Evolutionary conservation across 768 basidiomycete genomes (phyloP), one percentile per base, ranked within the genome.

Genomic region (Infundibulicybe gibba): DNA sequence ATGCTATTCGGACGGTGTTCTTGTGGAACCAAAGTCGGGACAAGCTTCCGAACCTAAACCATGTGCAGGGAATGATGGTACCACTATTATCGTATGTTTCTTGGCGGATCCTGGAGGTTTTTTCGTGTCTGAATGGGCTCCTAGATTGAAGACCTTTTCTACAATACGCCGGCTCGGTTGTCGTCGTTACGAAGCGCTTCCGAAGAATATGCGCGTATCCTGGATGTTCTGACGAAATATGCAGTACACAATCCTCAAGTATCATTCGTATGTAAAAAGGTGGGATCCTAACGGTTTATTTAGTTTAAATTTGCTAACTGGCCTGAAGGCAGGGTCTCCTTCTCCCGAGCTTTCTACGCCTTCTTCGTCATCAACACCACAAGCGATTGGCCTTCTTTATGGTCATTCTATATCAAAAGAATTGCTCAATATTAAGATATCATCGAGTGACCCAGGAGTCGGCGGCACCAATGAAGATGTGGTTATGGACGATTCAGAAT

Each of bases 91-190:
- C 2, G 94, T 92, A 57, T 43, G 79, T 10, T 10, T 10, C 17
- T 25, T 25, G 25, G 35, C 10, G 35, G 17, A 38, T 38, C 10
- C 35, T 14, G 17, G 4, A 3, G 14, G 3, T 19, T 38, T 3
- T 3, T 38, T 14, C n/a, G 6, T n/a, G 10, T 16, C 6, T 14
- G 11, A 50, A 44, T 50, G 32, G 45, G 46, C 31, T 5, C 33
- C 1, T 53, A 97, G 94, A 93, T 94, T 19, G 93, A 97, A 64
- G 90, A 97, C 59, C 71, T 99, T 21, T 99, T 99, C 61, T 94
- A 90, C 64, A 97, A 95, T 54, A 90, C 84, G 0, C 92, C 94
- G 0, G 83, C 87, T 2, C 86, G 97, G 40, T 77, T 94, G 17
- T 83, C 90, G 3, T 88, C 94, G 1, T 74, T 98, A 45, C 83